These are phyloP conservation scores for Neopestalotiopsis sp. DNA, from an alignment of 2,329 filamentous ascomycete species.

Conservation along the genomic window DNA sequence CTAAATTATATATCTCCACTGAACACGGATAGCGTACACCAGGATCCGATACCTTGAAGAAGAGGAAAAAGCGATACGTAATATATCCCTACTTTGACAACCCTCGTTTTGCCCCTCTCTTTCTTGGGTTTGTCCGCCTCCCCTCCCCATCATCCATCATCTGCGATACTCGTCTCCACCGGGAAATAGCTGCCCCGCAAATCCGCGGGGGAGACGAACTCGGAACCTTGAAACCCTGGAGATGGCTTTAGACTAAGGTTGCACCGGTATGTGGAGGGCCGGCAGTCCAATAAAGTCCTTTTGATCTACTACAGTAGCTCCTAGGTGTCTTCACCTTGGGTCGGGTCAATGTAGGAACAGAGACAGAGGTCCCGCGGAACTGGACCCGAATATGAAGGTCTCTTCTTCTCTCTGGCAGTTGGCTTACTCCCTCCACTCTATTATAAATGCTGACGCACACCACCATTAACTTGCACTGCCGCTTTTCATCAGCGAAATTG, in stretches of 20 bases:
- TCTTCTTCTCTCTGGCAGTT: too few relatives aligned
- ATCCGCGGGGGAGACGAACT: neutral
- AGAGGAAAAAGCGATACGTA: neutral
- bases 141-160: neutral
- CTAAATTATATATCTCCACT: neutral
- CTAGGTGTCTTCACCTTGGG: too few relatives aligned
- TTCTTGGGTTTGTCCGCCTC: neutral
- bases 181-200: constrained; percentile 8
- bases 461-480: too few relatives aligned
- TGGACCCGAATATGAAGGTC: too few relatives aligned
- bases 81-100: neutral
- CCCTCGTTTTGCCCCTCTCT: neutral
- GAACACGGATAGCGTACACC: neutral
- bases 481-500: too few relatives aligned
- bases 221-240: neutral
- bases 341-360: too few relatives aligned
- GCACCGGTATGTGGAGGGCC: constrained; percentile 12
- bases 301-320: too few relatives aligned
- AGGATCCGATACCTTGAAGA: neutral
- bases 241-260: neutral
- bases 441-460: too few relatives aligned
- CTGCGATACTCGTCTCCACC: neutral
- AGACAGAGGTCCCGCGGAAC: too few relatives aligned
- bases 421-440: too few relatives aligned
- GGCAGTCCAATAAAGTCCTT: neutral